Base-by-base conservation (phyloP, 2,329 filamentous ascomycete genomes). In the Coleophoma cylindrospora region DNA sequence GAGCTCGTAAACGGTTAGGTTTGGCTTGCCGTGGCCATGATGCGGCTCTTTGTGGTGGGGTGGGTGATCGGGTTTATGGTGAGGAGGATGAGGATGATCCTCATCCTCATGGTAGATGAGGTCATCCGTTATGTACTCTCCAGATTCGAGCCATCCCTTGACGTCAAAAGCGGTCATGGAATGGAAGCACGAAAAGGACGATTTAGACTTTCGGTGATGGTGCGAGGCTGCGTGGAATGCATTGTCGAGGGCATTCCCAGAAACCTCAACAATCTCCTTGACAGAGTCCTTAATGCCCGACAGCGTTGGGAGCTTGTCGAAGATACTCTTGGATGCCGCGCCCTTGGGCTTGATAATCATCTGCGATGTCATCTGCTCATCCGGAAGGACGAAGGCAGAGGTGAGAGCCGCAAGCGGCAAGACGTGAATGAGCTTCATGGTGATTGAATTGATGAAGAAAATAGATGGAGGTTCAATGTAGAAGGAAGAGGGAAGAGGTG, bases 1-100 rank as follows among this genome's bases (percentile, higher is more conserved):
- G 53, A 91, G 71, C 67, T 95, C 74, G 68, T 91, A 95, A 41
- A 95, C 80, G 17, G 90, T 95, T 63, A 77, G 70, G 63, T 90
- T 86, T 6, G 80, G 73, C 54, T 72, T 70, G n/a, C 66, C 57
- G 34, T 65, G 57, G 13, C 22, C 48, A 36, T 56, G 52, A 14
- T 51, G 57, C 34, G 60, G 54, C 9, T 55, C 56, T 47, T 61
- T 54, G 36, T 64, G 57, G 33, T 57, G 61, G 7, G 54, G 56
- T 10, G 46, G 44, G 44, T 66, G 36, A 27, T 27, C 27, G 9
- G 27, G 27, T 27, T 6, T 22, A 41, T 15, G 60, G 32, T 62
- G 60, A 34, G 61, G 64, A 36, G 60, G 63, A 38, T 67, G 61
- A 14, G 64, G 61, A 14, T 27, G 40, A 47, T 62, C 63, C 41